A percentile compares a stretch with the other conserved stretches of the same genome.
Evolutionary conservation across 768 basidiomycete species (phyloP).

Genomic region (Sarcomyxa edulis): DNA sequence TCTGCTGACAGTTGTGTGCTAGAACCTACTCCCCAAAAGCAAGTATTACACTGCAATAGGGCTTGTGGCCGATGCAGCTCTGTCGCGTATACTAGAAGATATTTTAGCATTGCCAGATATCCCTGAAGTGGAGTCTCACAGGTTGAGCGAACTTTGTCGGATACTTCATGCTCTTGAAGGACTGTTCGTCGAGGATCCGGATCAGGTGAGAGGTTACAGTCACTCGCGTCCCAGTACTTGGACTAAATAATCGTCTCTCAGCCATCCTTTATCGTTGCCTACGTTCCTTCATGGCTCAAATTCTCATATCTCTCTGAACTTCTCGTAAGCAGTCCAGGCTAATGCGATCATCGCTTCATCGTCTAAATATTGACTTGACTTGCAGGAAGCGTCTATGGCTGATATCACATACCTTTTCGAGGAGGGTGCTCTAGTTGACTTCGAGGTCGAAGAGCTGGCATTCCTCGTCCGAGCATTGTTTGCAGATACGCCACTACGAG

Average conservation of each 20-base stretch:
- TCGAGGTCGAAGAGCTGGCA: slow-evolving; percentile 77
- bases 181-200: slow-evolving; percentile 65
- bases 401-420: slow-evolving; percentile 92
- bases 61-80: slow-evolving; percentile 57
- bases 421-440: slow-evolving; percentile 86
- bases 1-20: slow-evolving; percentile 1
- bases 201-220: slow-evolving; percentile 42
- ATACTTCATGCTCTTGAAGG: slow-evolving; percentile 77
- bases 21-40: slow-evolving; percentile 67
- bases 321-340: slow-evolving; percentile 58
- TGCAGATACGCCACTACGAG: slow-evolving; percentile 78
- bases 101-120: slow-evolving; percentile 81
- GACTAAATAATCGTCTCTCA: slow-evolving; percentile 23
- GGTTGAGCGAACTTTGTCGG: slow-evolving; percentile 76
- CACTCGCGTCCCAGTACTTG: too few species aligned
- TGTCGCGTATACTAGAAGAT: slow-evolving; percentile 65
- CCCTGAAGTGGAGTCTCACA: slow-evolving; percentile 80
- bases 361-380: slow-evolving; percentile 6
- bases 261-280: slow-evolving; percentile 74
- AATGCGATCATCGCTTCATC: background rate
- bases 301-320: slow-evolving; percentile 92
- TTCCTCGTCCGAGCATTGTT: slow-evolving; percentile 83
- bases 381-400: slow-evolving; percentile 84
- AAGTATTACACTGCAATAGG: slow-evolving; percentile 75
- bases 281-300: slow-evolving; percentile 93